Percentiles rank a stretch among this genome's conserved stretches.
Evolutionary conservation across 2,329 filamentous ascomycete genomes (phyloP).

Genomic region (Diaporthe eres): DNA sequence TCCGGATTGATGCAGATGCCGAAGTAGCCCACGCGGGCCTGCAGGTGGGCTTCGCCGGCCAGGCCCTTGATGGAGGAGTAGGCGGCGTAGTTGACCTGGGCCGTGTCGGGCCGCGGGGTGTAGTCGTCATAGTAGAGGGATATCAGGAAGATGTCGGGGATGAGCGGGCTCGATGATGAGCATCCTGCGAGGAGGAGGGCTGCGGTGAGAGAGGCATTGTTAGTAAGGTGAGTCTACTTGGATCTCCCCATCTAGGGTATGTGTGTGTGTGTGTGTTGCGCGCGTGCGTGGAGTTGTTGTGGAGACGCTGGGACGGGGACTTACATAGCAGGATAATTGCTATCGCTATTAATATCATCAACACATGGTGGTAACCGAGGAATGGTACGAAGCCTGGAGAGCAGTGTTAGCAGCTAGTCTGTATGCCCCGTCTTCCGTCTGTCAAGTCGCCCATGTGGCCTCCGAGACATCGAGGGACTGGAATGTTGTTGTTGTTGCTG

Average conservation of each 20-base stretch:
- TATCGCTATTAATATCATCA: slow-evolving; percentile 97
- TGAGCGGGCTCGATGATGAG: slow-evolving; percentile 94
- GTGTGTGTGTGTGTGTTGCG: background rate
- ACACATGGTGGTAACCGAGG: slow-evolving; percentile 84
- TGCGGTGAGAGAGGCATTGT: slow-evolving; percentile 55
- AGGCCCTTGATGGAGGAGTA: slow-evolving; percentile 91
- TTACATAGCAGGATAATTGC: slow-evolving; percentile 95
- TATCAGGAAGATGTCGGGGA: slow-evolving; percentile 96
- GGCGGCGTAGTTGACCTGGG: slow-evolving; percentile 92
- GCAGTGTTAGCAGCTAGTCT: slow-evolving; percentile 1
- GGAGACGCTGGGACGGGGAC: slow-evolving; percentile 54
- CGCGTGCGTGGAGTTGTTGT: slow-evolving; percentile 7
- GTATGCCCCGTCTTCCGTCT: background rate
- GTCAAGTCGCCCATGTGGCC: slow-evolving; percentile 8
- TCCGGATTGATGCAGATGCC: slow-evolving; percentile 96
- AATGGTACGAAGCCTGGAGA: slow-evolving; percentile 74
- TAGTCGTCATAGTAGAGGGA: slow-evolving; percentile 97
- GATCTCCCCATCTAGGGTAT: background rate
- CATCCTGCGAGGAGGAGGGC: slow-evolving; percentile 94
- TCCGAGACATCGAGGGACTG: slow-evolving; percentile 13
- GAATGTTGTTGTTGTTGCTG: slow-evolving; percentile 33
- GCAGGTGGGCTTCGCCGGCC: slow-evolving; percentile 84
- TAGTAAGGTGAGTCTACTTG: background rate
- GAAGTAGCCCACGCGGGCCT: slow-evolving; percentile 96
- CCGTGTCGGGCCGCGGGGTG: slow-evolving; percentile 82